Base-by-base conservation (phyloP, 768 basidiomycete genomes). In the Mrakia gelida region DNA sequence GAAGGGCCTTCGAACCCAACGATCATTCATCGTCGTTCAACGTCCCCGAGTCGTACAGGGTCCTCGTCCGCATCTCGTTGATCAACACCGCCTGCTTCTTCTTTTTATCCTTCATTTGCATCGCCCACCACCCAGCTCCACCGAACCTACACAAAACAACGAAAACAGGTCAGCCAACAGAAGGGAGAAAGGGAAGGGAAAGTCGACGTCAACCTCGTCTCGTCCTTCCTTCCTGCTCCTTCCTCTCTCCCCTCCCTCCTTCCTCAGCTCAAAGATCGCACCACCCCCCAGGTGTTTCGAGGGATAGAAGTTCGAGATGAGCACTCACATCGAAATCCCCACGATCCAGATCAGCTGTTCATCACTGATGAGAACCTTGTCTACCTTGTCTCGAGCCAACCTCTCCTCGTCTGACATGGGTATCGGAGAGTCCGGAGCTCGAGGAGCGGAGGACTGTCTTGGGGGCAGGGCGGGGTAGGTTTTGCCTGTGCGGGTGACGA, bases 101-200 rank as follows among this genome's bases (percentile, higher is more conserved):
- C 21, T 38, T 34, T 18, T 70, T 70, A 4, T 26, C 23, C 67
- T 43, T 41, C 41, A 41, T 5, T 10, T 45, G 34, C 67, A 70
- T 70, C 34, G 26, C 26, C 67, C 67, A 70, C 67, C 67, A 70
- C 21, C 67, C 67, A n/a, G 67, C 38, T 26, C 67, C 67, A 26
- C 26, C 34, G 23, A 43, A 41, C 23, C 67, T 70, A 23, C 5
- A 38, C 21, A 34, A 1, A 21, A 1, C 32, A 38, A 21, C 63
- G 34, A 18, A 9, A 3, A 18, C 43, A 34, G 21, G 65, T 8
- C 9, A 38, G 34, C 32, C 13, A 11, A 30, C 8, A 11, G 49
- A n/a, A 23, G 34, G 32, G 16, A n/a, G 10, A n/a, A n/a, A n/a
- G n/a, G n/a, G n/a, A n/a, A n/a, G n/a, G n/a, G 21, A n/a, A 26